Evolutionary conservation across 768 basidiomycete genomes (phyloP).

Genomic region (Panaeolus cyanescens): DNA sequence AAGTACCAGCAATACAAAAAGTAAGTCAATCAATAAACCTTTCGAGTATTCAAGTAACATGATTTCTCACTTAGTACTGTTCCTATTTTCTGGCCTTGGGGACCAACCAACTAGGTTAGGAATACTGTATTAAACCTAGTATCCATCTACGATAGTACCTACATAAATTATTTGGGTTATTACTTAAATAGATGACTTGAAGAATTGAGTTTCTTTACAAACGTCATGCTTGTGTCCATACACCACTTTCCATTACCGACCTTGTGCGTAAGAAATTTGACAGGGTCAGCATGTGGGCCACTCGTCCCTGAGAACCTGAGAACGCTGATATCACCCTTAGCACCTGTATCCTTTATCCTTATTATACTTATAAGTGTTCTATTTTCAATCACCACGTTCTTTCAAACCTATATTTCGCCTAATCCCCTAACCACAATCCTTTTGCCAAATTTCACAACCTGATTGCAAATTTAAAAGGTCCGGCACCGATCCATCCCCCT

Average conservation of each 20-base stretch:
- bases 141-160: no score
- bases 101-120: slow-evolving; percentile 17
- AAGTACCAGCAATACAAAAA: slow-evolving; percentile 62
- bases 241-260: background rate
- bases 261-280: no score
- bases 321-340: background rate
- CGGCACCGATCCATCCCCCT: background rate
- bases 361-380: background rate
- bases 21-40: slow-evolving; percentile 29
- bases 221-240: background rate
- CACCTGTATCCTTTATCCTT: background rate
- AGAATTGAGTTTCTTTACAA: background rate
- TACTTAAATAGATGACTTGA: background rate
- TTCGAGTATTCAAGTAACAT: background rate
- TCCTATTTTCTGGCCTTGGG: slow-evolving; percentile 51
- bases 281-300: background rate
- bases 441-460: background rate
- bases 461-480: background rate
- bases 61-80: slow-evolving; percentile 31
- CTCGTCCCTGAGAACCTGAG: slow-evolving; percentile 2
- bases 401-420: background rate
- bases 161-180: no score
- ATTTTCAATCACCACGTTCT: background rate
- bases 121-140: no score
- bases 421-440: background rate